Conservation (phyloP, 75 land plant species). For the Azolla pinnata region DNA sequence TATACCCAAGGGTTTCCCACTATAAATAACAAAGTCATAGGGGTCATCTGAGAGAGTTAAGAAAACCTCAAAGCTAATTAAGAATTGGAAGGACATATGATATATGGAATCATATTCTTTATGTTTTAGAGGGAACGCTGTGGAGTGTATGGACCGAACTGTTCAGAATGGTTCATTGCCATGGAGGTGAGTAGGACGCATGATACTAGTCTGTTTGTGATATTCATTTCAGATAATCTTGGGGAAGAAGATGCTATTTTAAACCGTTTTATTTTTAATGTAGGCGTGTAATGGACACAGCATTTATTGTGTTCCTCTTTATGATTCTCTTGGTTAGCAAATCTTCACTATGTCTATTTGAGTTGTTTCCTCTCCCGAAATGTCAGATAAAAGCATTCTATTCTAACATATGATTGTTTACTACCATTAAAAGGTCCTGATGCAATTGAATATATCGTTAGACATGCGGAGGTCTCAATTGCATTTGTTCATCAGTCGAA, state of each 20-base stretch:
- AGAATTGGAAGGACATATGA: neutral
- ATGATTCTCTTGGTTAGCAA: conserved; percentile 96
- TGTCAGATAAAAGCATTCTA: too few relatives aligned
- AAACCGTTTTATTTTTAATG: neutral
- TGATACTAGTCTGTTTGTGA: neutral
- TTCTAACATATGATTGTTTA: neutral
- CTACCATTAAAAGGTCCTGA: conserved; percentile 64
- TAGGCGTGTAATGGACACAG: conserved; percentile 99
- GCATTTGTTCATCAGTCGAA: conserved; percentile 80
- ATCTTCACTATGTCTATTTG: too few relatives aligned
- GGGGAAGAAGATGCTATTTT: neutral
- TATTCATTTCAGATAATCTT: neutral
- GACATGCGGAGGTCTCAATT: conserved; percentile 78
- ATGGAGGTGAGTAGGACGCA: conserved; percentile 63
- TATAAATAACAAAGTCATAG: too few relatives aligned
- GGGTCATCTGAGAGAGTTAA: too few relatives aligned
- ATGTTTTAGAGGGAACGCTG: conserved; percentile 63
- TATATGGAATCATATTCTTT: neutral
- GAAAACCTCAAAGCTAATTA: neutral
- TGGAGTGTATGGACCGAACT: conserved; percentile 92
- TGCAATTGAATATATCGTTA: conserved; percentile 82
- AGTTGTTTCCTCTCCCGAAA: too few relatives aligned
- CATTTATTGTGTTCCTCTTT: conserved; percentile 89
- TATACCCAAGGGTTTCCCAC: too few relatives aligned
- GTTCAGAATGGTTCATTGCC: conserved; percentile 84